phyloP scores from a whole-genome alignment of 306 rosid genomes.

The Prunus salicina region DNA sequence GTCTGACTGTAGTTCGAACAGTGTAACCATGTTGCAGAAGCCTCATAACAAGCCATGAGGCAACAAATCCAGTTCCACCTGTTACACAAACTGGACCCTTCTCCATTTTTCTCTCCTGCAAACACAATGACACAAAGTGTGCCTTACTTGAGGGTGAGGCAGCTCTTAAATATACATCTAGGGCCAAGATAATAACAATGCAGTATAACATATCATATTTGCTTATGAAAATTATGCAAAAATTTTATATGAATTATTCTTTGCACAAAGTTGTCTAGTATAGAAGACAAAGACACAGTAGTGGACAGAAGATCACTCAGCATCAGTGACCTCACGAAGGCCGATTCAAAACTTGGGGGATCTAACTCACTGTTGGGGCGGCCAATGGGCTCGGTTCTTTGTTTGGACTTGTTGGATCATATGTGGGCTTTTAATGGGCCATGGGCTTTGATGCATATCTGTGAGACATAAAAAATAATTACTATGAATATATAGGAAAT shows the following conservation, averaged over 20 bases:
- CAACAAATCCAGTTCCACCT: slow-evolving; percentile 52
- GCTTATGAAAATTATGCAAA: not conserved
- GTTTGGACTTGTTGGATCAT: not conserved
- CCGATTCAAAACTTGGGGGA: not conserved
- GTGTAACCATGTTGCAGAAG: slow-evolving; percentile 49
- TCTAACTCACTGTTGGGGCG: slow-evolving; percentile 10
- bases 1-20: slow-evolving; percentile 43
- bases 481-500: too few relatives aligned
- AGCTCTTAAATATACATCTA: not conserved
- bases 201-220: not conserved
- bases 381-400: not conserved
- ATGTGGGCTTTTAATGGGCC: not conserved
- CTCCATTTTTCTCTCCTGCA: slow-evolving; percentile 10
- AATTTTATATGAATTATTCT: slow-evolving; percentile 1
- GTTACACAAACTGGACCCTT: slow-evolving; percentile 56
- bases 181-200: slow-evolving; percentile 2
- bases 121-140: not conserved
- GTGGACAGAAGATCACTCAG: not conserved
- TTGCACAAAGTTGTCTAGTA: not conserved
- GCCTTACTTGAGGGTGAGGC: not conserved
- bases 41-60: slow-evolving; percentile 48
- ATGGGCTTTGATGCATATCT: not conserved
- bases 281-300: not conserved
- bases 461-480: too few relatives aligned
- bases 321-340: not conserved